Percentiles rank a stretch among this genome's conserved stretches.
These are phyloP conservation scores for Ogataea glucozyma DNA, from an alignment of 805 yeast species.

Conservation along the genomic window DNA sequence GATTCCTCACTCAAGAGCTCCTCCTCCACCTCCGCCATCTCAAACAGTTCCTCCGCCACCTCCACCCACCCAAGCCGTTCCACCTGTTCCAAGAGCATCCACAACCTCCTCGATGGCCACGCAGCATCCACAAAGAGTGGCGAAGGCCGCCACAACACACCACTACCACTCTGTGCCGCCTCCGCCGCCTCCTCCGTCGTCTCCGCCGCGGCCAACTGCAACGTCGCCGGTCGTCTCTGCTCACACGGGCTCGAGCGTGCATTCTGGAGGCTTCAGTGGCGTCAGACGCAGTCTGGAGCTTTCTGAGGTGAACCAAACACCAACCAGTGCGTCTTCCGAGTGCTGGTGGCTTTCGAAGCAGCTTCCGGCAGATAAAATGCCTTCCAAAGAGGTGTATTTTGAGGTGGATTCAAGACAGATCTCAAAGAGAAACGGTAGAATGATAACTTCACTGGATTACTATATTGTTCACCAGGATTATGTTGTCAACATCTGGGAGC, in stretches of 20 bases:
- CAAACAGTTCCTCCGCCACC: slow-evolving; percentile 19
- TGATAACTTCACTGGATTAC: slow-evolving; percentile 56
- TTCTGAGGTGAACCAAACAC: slow-evolving; percentile 25
- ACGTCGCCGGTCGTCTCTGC: slow-evolving; percentile 11
- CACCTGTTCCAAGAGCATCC: slow-evolving; percentile 27
- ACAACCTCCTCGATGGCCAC: slow-evolving; percentile 19
- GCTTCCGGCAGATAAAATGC: slow-evolving; percentile 53
- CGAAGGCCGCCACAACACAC: slow-evolving; percentile 8
- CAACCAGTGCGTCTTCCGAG: slow-evolving; percentile 9
- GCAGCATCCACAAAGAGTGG: not conserved
- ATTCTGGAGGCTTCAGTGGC: slow-evolving; percentile 11
- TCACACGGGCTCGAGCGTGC: slow-evolving; percentile 23
- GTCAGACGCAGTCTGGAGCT: slow-evolving; percentile 15
- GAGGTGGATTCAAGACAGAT: slow-evolving; percentile 65
- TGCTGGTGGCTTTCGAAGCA: slow-evolving; percentile 71
- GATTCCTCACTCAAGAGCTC: not conserved
- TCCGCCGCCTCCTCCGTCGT: slow-evolving; percentile 22
- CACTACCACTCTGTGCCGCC: slow-evolving; percentile 9
- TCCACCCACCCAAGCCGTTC: slow-evolving; percentile 26
- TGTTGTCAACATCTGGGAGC: slow-evolving; percentile 61
- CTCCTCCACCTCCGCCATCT: slow-evolving; percentile 22
- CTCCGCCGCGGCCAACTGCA: slow-evolving; percentile 7
- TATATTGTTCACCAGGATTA: slow-evolving; percentile 74
- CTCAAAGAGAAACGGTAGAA: slow-evolving; percentile 57
- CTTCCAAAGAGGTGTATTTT: slow-evolving; percentile 48